Evolutionary conservation across 2,329 filamentous ascomycete species (phyloP).

Genomic region (Penicillium sumatraense): DNA sequence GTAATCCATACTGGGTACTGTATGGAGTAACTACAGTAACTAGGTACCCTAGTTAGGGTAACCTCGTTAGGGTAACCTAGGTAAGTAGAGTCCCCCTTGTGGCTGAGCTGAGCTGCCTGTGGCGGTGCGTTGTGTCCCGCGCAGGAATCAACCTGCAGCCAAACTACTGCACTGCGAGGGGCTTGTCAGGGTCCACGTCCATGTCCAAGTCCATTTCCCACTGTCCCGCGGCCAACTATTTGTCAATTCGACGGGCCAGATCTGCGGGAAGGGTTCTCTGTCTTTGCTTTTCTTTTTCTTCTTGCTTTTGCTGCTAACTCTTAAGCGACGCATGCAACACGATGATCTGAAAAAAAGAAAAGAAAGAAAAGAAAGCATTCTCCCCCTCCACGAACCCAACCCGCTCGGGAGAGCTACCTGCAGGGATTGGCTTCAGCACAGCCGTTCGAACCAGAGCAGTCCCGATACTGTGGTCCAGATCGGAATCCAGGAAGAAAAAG

Average conservation of each 20-base stretch:
- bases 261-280: background rate
- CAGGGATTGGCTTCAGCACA: conserved; percentile 8
- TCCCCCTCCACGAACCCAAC: background rate
- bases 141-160: conserved; percentile 8
- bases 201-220: no score
- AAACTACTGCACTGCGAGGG: background rate
- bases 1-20: no score
- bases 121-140: conserved; percentile 25
- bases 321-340: conserved; percentile 2
- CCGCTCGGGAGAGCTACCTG: conserved; percentile 13
- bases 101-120: conserved; percentile 22
- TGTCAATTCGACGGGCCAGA: conserved; percentile 10
- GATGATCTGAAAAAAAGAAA: conserved; percentile 11
- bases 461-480: conserved; percentile 25
- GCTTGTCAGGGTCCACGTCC: background rate
- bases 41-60: no score
- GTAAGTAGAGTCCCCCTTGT: conserved; percentile 16
- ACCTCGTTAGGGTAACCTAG: no score
- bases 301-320: no score
- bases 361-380: background rate
- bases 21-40: no score
- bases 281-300: background rate
- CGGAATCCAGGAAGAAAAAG: conserved; percentile 14
- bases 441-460: conserved; percentile 10
- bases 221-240: conserved; percentile 10